Base-by-base conservation (phyloP, 2,329 filamentous ascomycete species). In the Ascochyta lentis region DNA sequence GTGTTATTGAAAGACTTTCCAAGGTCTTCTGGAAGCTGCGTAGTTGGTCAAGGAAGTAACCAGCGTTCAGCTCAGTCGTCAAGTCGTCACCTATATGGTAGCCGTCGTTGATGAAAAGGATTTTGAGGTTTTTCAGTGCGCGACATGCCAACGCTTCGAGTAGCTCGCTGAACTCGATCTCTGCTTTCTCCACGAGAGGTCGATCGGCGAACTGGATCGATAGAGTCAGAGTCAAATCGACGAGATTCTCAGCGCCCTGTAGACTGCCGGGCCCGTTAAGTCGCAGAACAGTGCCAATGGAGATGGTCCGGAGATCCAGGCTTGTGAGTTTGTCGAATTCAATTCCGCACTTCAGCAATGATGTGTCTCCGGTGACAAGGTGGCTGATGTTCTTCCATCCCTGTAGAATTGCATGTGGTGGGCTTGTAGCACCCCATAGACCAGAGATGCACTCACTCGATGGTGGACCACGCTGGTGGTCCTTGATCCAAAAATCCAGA, bases 211-310 rank as follows among this genome's bases (percentile, higher is more conserved):
- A 60, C 13, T 63, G 60, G 9, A 67, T 51, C 0, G 63, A 61
- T 8, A 61, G 42, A 10, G 59, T 59, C 23, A 68, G 8, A 2
- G 45, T 38, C 6, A 69, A 49, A n/a, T 60, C 33, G 5, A 47
- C 45, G 7, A 69, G 43, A 2, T 60, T 56, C 15, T 56, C 53
- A 8, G 61, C 57, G 22, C 64, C 62, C 19, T 59, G 60, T 6
- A 67, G 54, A 40, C 62, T 64, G 22, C 64, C 58, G 13, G 58
- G 65, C 9, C 67, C 65, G n/a, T 67, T 68, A 15, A 69, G 41
- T 12, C 58, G 59, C 13, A 67, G 43, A 1, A 67, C 40, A 1
- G 58, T 60, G n/a, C 54, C 56, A 8, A 62, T 61, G 27, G 54
- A 54, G n/a, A 68, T 38, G 15, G 56, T 57, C 13, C 53, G 59